Base-by-base conservation (phyloP, 2,329 filamentous ascomycete genomes). In the Fusarium pseudocircinatum region DNA sequence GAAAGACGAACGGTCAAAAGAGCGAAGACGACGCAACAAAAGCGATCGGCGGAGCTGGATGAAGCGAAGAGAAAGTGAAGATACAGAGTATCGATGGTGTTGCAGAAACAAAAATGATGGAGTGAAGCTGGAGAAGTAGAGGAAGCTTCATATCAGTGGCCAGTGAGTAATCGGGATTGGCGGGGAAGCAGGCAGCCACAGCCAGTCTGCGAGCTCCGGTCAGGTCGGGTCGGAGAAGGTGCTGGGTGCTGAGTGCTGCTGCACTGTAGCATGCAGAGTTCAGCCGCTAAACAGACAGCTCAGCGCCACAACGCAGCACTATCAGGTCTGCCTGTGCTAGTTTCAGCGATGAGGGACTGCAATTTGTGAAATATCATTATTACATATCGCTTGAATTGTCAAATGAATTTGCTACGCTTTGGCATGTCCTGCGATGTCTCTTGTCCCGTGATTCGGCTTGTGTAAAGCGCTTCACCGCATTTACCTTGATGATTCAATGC, bases 81-180 rank as follows among this genome's bases (percentile, higher is more conserved):
- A 74, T 73, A 46, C n/a, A 72, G 37, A 72, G 54, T 69, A 73
- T 68, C 47, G 49, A 74, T 74, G 67, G 71, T 72, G 46, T 59
- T 58, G 62, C 57, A 56, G 56, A 63, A 59, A 59, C 42, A 61
- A 61, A 54, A 66, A 70, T 56, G 47, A 64, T 57, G 12, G 32
- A 49, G 30, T 61, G 46, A 71, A 42, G 71, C 74, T 54, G 50
- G 46, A 74, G 54, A 56, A 74, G 62, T 69, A 57, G 53, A n/a
- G 20, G 57, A 49, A 63, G 62, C 58, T 28, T 64, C 62, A 53
- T 40, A 34, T 39, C 43, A 36, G 30, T 61, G 50, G 39, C 24
- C 42, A 34, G 32, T 32, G 34, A 28, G 34, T 54, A 63, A 60
- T 69, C 40, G 65, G 66, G 57, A 60, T 64, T 40, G 43, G 66